Conservation (phyloP, 2,329 filamentous ascomycete species). For the Botrytis cinerea region DNA sequence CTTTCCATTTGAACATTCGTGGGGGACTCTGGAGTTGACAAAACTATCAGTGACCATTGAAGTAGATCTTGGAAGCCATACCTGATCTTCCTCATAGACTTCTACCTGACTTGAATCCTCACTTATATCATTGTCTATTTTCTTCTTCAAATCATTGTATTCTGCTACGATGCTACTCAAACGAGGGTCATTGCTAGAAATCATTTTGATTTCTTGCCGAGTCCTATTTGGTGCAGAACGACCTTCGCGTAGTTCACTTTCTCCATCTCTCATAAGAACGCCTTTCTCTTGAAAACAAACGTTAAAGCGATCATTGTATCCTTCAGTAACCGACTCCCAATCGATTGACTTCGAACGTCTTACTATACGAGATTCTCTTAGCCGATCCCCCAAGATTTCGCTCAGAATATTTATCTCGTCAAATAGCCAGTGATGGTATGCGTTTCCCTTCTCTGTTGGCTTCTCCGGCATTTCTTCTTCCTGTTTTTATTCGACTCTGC, state of each 20-base stretch:
- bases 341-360: accelerated
- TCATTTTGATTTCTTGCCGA: accelerated
- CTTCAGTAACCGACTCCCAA: background rate
- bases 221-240: background rate
- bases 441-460: accelerated
- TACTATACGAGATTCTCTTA: background rate
- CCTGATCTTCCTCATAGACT: background rate
- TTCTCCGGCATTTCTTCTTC: background rate
- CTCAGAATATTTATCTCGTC: background rate
- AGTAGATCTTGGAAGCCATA: background rate
- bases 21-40: background rate
- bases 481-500: background rate
- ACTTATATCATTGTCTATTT: background rate
- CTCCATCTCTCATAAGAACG: background rate
- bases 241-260: background rate
- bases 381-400: background rate
- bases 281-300: background rate
- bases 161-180: background rate
- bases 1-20: background rate
- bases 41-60: background rate
- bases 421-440: background rate
- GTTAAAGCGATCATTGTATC: background rate
- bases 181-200: accelerated
- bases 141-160: background rate
- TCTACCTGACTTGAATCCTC: background rate